Conservation (phyloP, 345 rosid genomes). For the Noccaea bulbosa region DNA sequence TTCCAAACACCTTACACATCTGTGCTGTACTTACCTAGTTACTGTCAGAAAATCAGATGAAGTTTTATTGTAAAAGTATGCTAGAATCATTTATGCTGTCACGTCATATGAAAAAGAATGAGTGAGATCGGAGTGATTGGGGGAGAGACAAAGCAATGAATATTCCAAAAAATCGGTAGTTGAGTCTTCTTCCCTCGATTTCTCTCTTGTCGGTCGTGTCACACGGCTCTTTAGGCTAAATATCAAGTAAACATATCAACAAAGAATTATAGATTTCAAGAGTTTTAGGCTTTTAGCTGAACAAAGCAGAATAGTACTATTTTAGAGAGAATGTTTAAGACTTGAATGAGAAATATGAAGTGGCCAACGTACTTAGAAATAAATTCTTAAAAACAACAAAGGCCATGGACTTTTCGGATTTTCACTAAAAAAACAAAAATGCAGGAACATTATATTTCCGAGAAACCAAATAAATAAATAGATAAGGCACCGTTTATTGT, state of each 20-base stretch:
- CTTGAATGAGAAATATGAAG: neutral
- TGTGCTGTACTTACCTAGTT: neutral
- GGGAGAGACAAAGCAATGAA: conserved; percentile 29
- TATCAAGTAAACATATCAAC: neutral
- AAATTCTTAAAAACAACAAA: neutral
- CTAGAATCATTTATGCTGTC: neutral
- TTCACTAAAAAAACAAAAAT: neutral
- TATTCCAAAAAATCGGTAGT: neutral
- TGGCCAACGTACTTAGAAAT: neutral
- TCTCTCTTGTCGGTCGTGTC: conserved; percentile 9
- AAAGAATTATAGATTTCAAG: too few relatives aligned
- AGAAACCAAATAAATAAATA: conserved; percentile 19
- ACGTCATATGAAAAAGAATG: neutral
- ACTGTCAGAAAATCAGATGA: neutral
- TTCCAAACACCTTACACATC: conserved; percentile 14
- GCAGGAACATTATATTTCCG: conserved; percentile 5
- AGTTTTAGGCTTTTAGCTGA: neutral
- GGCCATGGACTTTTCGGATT: neutral
- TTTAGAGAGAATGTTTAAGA: neutral
- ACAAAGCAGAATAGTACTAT: neutral
- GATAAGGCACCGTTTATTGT: conserved; percentile 10
- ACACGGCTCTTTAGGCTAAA: neutral
- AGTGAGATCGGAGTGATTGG: neutral
- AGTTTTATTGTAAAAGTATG: neutral
- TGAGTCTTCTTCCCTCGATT: neutral